Conservation (phyloP, 2,329 filamentous ascomycete genomes). For the Alternaria incomplexa region DNA sequence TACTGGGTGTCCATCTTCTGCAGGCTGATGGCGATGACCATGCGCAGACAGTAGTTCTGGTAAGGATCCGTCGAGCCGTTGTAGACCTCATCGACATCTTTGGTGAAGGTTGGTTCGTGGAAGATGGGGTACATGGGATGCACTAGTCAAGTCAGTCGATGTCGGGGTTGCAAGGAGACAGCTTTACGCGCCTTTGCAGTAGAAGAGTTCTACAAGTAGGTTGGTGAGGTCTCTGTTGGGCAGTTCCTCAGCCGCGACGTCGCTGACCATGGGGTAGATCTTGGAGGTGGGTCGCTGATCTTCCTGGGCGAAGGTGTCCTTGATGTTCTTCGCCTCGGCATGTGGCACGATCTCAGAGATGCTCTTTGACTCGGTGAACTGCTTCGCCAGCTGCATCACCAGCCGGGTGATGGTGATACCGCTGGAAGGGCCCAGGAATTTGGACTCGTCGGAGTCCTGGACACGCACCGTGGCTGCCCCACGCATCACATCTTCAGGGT, state of each 20-base stretch:
- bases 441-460: slow-evolving; percentile 83
- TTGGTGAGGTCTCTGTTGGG: slow-evolving; percentile 77
- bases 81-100: slow-evolving; percentile 82
- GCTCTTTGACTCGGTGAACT: slow-evolving; percentile 86
- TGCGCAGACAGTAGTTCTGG: slow-evolving; percentile 84
- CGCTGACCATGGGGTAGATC: slow-evolving; percentile 89
- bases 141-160: slow-evolving; percentile 58
- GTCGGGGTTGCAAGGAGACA: background rate
- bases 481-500: slow-evolving; percentile 83
- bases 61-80: slow-evolving; percentile 76
- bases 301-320: slow-evolving; percentile 72
- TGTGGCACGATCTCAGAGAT: slow-evolving; percentile 93
- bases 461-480: slow-evolving; percentile 85
- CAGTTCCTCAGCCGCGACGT: slow-evolving; percentile 76
- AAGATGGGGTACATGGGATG: slow-evolving; percentile 87
- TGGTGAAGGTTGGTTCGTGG: slow-evolving; percentile 79
- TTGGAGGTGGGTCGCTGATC: slow-evolving; percentile 72
- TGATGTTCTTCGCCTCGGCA: slow-evolving; percentile 68
- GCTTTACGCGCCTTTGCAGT: slow-evolving; percentile 70
- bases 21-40: slow-evolving; percentile 93
- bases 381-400: slow-evolving; percentile 95
- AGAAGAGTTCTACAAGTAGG: slow-evolving; percentile 82
- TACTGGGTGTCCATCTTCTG: slow-evolving; percentile 90
- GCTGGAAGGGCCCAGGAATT: slow-evolving; percentile 91
- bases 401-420: slow-evolving; percentile 94